Percentiles rank a stretch among this genome's conserved stretches.
Evolutionary conservation across 164 flowering plant genomes (phyloP).

Genomic region (Cinnamomum chago): DNA sequence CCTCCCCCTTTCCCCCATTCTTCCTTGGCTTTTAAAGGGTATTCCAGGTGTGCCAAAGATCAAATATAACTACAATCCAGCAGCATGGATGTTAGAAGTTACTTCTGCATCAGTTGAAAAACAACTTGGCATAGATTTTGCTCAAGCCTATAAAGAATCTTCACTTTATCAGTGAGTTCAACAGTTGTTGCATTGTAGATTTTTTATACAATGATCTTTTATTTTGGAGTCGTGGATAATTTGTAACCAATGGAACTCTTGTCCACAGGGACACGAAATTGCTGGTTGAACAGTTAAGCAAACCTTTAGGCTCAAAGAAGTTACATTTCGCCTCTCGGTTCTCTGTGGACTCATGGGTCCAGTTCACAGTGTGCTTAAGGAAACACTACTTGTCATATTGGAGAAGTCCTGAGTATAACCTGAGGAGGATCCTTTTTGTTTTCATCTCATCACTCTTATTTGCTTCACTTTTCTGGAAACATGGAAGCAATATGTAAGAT

Average conservation of each 20-base stretch:
- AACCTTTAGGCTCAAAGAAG: conserved; percentile 39
- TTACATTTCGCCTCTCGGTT: conserved; percentile 38
- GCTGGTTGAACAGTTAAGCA: conserved; percentile 31
- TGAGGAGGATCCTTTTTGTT: conserved; percentile 27
- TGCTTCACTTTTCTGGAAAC: conserved; percentile 48
- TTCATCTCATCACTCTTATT: conserved; percentile 29
- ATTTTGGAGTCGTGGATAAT: neutral
- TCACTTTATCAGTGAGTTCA: conserved; percentile 9
- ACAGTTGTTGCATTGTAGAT: neutral
- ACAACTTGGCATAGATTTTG: conserved; percentile 7
- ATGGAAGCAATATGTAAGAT: conserved; percentile 47
- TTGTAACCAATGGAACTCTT: neutral
- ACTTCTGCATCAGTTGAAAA: conserved; percentile 7
- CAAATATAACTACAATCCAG: conserved; percentile 10
- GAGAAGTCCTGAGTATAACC: conserved; percentile 54
- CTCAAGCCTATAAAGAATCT: conserved; percentile 8
- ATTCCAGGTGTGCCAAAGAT: conserved; percentile 11
- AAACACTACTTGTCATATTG: conserved; percentile 60
- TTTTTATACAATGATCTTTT: neutral
- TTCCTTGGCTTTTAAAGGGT: conserved; percentile 2
- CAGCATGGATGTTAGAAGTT: conserved; percentile 14
- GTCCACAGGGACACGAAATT: conserved; percentile 34
- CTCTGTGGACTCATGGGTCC: conserved; percentile 47
- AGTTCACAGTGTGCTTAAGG: conserved; percentile 66
- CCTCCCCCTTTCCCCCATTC: neutral